Conservation (phyloP, 176 grass and related monocot genomes). For the Carex cristatella region DNA sequence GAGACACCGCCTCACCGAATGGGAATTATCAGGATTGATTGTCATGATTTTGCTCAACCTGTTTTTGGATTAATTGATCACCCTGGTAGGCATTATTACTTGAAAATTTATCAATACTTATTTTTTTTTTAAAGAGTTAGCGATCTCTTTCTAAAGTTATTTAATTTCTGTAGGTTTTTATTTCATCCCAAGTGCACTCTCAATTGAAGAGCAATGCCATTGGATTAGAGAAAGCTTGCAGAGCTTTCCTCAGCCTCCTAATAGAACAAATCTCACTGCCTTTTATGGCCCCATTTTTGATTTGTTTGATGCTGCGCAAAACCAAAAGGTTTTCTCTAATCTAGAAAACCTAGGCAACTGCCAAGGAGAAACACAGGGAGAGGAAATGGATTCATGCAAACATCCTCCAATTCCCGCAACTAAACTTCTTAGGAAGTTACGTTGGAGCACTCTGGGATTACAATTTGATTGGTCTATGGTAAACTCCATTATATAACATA, state of each 20-base stretch:
- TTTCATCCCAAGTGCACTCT: conserved; percentile 69
- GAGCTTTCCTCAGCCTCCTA: conserved; percentile 83
- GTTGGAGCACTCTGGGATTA: conserved; percentile 86
- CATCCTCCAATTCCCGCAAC: conserved; percentile 34
- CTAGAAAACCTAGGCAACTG: conserved; percentile 20
- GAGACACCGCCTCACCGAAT: conserved; percentile 5
- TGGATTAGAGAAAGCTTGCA: conserved; percentile 81
- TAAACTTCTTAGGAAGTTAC: conserved; percentile 65
- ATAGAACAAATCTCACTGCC: conserved; percentile 72
- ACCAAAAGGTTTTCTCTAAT: conserved; percentile 50
- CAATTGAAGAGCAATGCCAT: conserved; percentile 58
- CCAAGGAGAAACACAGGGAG: conserved; percentile 8
- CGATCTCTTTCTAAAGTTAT: not conserved
- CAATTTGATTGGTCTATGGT: conserved; percentile 97
- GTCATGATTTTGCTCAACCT: conserved; percentile 43
- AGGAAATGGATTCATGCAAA: conserved; percentile 16
- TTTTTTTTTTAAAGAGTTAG: not conserved
- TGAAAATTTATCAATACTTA: not conserved
- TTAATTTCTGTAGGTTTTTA: conserved; percentile 57
- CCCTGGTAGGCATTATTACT: conserved; percentile 23
- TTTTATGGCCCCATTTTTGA: conserved; percentile 61
- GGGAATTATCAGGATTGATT: conserved; percentile 35
- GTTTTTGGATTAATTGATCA: conserved; percentile 59
- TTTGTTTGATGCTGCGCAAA: conserved; percentile 51
- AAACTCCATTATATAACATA: conserved; percentile 7